A percentile compares a stretch with the other conserved stretches of the same genome.
These are phyloP conservation scores for Leptomonas seymouri DNA, from an alignment of 208 protist species.

Conservation along the genomic window DNA sequence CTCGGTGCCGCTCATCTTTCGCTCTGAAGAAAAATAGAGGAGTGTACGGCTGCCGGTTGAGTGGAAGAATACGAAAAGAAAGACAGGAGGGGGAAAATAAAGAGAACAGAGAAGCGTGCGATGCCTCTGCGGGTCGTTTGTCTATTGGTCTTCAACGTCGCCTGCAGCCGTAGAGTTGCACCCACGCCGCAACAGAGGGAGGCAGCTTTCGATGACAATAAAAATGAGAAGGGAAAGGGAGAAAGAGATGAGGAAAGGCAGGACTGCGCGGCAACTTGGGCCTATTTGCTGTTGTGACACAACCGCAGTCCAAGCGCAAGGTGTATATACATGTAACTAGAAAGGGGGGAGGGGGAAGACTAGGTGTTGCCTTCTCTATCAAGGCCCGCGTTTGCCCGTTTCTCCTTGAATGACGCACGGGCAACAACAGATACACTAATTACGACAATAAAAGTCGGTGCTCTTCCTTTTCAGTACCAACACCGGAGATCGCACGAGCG, in stretches of 20 bases:
- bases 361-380: background rate
- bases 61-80: background rate
- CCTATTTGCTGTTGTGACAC: conserved; percentile 1
- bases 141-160: too few relatives aligned
- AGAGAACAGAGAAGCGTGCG: background rate
- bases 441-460: too few relatives aligned
- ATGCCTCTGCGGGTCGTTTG: too few relatives aligned
- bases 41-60: background rate
- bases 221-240: too few relatives aligned
- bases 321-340: background rate
- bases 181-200: too few relatives aligned
- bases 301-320: conserved; percentile 6
- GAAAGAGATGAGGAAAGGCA: too few relatives aligned
- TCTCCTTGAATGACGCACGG: too few relatives aligned
- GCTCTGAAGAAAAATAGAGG: conserved; percentile 4
- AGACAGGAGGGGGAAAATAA: background rate
- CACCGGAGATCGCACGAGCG: background rate
- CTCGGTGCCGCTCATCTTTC: conserved; percentile 6
- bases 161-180: too few relatives aligned
- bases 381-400: background rate
- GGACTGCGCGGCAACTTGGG: background rate
- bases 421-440: too few relatives aligned
- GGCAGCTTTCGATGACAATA: too few relatives aligned
- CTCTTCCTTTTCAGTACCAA: too few relatives aligned
- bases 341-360: too few relatives aligned